These are phyloP conservation scores for Cutaneotrichosporon daszewskae DNA, from an alignment of 1,284 basidiomycete species.

Conservation along the genomic window DNA sequence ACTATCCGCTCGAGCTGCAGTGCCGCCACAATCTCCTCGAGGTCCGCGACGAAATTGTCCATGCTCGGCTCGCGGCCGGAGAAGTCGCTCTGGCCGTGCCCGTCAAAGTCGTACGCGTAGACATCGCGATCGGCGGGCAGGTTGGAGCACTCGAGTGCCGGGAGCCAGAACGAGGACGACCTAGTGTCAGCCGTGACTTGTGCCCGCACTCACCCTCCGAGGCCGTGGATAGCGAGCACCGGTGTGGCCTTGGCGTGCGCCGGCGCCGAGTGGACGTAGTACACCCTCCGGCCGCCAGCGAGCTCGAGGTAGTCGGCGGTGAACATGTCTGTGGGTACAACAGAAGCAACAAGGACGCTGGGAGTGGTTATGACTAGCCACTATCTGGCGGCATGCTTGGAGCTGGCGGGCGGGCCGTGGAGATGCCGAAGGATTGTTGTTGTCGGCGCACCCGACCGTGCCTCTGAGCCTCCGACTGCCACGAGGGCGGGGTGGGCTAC, in stretches of 20 bases:
- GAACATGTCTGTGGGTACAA: slow-evolving; percentile 5
- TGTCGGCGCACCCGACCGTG: too few relatives aligned
- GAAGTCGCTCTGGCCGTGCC: slow-evolving; percentile 24
- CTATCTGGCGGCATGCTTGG: too few relatives aligned
- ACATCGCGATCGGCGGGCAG: slow-evolving; percentile 16
- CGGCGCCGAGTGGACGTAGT: slow-evolving; percentile 12
- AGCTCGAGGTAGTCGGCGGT: slow-evolving; percentile 7
- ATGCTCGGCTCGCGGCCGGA: slow-evolving; percentile 14
- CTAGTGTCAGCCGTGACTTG: slow-evolving; percentile 6
- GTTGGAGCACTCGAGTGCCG: slow-evolving; percentile 11
- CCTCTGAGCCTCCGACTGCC: too few relatives aligned
- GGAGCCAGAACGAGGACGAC: slow-evolving; percentile 45
- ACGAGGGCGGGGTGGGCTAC: too few relatives aligned
- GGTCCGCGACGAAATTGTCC: slow-evolving; percentile 17
- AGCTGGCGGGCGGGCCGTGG: too few relatives aligned
- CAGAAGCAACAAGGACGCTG: too few relatives aligned
- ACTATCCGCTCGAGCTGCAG: slow-evolving; percentile 17
- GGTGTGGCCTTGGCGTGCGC: slow-evolving; percentile 55
- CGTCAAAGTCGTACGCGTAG: slow-evolving; percentile 27
- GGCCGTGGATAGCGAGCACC: slow-evolving; percentile 22
- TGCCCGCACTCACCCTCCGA: slow-evolving; percentile 21
- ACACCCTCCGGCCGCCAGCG: slow-evolving; percentile 7
- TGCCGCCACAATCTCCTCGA: slow-evolving; percentile 19
- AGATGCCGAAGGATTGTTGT: too few relatives aligned
- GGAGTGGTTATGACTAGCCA: too few relatives aligned